These are phyloP conservation scores for Paraconiothyrium sp. DNA, from an alignment of 2,329 filamentous ascomycete species.

Conservation along the genomic window DNA sequence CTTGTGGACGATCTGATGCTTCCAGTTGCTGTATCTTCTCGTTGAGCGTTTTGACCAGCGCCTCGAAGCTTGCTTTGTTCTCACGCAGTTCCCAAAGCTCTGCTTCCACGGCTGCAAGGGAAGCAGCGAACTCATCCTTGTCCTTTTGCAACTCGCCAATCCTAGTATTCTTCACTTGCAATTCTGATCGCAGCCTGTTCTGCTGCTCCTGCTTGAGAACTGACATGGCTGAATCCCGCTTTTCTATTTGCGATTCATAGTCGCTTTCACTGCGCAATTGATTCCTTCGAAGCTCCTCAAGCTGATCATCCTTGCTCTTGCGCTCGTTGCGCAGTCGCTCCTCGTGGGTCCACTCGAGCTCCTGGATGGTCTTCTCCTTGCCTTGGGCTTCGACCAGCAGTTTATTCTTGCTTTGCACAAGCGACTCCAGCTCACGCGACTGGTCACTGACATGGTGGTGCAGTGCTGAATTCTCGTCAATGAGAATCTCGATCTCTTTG, in stretches of 20 bases:
- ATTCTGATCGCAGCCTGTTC: conserved; percentile 27
- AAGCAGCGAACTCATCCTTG: conserved; percentile 35
- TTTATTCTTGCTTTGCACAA: conserved; percentile 34
- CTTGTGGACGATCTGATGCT: conserved; percentile 32
- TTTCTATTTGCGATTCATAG: conserved; percentile 18
- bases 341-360: conserved; percentile 34
- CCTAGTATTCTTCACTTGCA: conserved; percentile 36
- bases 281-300: conserved; percentile 17
- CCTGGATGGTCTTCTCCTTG: conserved; percentile 40
- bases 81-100: conserved; percentile 41
- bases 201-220: conserved; percentile 22
- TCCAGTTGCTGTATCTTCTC: conserved; percentile 42
- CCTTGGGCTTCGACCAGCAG: conserved; percentile 35
- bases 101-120: conserved; percentile 38
- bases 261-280: conserved; percentile 15
- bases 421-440: conserved; percentile 32
- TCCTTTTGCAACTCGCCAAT: conserved; percentile 38
- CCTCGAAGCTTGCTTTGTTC: conserved; percentile 44
- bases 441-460: conserved; percentile 38
- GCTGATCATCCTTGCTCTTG: conserved; percentile 27
- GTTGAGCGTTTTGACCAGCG: conserved; percentile 41
- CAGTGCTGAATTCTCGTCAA: conserved; percentile 40
- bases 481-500: conserved; percentile 41
- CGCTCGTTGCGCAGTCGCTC: conserved; percentile 33
- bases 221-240: conserved; percentile 25